These are phyloP conservation scores for Penicillium pancosmium DNA, from an alignment of 495 filamentous ascomycete genomes.

Conservation along the genomic window DNA sequence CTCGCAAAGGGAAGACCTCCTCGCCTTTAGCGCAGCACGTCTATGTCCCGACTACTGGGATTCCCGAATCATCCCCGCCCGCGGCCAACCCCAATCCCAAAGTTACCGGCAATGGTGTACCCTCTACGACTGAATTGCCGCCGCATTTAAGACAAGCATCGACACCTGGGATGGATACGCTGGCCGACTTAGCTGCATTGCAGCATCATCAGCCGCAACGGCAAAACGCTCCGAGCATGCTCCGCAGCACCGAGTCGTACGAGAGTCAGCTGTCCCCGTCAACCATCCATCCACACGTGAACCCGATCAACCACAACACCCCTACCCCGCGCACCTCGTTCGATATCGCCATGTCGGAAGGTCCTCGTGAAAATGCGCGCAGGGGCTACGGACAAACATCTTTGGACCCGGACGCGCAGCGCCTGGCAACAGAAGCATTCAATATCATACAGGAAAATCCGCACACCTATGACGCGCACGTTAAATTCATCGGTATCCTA, in stretches of 20 bases:
- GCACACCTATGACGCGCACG: slow-evolving; percentile 66
- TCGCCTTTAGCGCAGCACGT: slow-evolving; percentile 48
- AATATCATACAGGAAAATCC: slow-evolving; percentile 60
- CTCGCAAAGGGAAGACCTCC: slow-evolving; percentile 40
- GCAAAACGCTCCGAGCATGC: slow-evolving; percentile 41
- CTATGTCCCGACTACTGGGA: slow-evolving; percentile 36
- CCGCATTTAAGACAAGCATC: slow-evolving; percentile 49
- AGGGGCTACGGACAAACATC: slow-evolving; percentile 53
- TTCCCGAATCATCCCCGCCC: slow-evolving; percentile 40
- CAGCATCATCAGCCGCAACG: slow-evolving; percentile 62
- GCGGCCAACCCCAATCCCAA: slow-evolving; percentile 32
- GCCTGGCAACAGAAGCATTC: slow-evolving; percentile 55
- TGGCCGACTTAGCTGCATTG: slow-evolving; percentile 68
- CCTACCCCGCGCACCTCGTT: slow-evolving; percentile 56
- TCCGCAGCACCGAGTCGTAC: slow-evolving; percentile 51
- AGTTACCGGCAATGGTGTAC: slow-evolving; percentile 37
- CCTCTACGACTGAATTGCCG: slow-evolving; percentile 35
- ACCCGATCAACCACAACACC: slow-evolving; percentile 52
- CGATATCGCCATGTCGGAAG: slow-evolving; percentile 61
- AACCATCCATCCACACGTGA: slow-evolving; percentile 49
- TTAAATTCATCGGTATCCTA: slow-evolving; percentile 63
- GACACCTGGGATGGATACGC: slow-evolving; percentile 64
- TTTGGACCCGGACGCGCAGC: slow-evolving; percentile 56
- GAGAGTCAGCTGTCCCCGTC: slow-evolving; percentile 54
- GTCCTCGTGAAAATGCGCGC: slow-evolving; percentile 48